phyloP scores from a whole-genome alignment of 257 asterid genomes.

The Primulina eburnea region DNA sequence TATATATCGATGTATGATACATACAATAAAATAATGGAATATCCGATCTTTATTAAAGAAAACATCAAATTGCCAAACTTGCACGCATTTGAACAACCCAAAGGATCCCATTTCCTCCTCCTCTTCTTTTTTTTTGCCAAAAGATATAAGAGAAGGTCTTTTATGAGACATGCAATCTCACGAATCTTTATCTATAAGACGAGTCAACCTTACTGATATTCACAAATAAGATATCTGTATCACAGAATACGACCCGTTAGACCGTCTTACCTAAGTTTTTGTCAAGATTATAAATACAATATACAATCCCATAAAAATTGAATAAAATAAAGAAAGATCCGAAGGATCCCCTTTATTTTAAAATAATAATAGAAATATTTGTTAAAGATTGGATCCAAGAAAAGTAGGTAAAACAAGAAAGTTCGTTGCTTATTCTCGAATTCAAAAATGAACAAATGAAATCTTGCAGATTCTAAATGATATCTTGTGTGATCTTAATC shows the following conservation, averaged over 20 bases:
- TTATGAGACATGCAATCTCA: no score
- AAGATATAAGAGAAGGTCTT: no score
- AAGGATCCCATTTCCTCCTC: background rate
- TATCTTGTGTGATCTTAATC: constrained; percentile 37
- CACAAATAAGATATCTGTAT: no score
- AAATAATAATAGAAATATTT: no score
- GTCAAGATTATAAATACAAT: no score
- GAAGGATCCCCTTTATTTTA: background rate
- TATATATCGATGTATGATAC: no score
- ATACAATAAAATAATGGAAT: background rate
- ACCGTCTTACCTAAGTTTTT: no score
- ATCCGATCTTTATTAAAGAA: background rate
- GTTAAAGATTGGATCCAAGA: constrained; percentile 1
- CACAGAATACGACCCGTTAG: no score
- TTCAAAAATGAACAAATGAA: constrained; percentile 30
- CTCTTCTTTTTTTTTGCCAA: no score
- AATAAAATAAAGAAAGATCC: background rate
- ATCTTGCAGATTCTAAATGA: constrained; percentile 37
- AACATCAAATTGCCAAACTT: background rate
- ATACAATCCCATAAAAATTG: background rate
- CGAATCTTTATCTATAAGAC: no score
- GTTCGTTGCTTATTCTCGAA: constrained; percentile 41
- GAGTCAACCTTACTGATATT: no score
- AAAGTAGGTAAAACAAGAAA: constrained; percentile 18
- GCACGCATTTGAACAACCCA: background rate